Evolutionary conservation across 345 rosid genomes (phyloP), one percentile per base, ranked within the genome.

Genomic region (Eucalyptus leucophloia): DNA sequence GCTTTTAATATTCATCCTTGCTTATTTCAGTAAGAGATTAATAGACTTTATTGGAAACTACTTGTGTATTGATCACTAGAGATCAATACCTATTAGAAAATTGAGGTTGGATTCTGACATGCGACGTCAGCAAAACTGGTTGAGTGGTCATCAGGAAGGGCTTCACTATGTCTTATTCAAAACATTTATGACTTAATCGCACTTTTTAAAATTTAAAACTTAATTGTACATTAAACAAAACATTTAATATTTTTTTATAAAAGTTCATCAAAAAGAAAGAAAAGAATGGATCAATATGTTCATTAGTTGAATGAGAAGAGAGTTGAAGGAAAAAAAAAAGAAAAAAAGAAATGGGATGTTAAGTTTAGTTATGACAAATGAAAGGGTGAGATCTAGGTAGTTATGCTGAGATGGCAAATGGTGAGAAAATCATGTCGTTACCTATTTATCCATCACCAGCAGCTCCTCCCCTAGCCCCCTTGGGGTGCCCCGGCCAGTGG

Each of bases 161-260:
- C 28, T 24, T 24, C 62, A 56, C 30, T 24, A 5, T 0, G 0
- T 24, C 1, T 56, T 1, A 56, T 56, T 56, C 6, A 23, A 56
- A 0, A 56, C 0, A 0, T 2, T 56, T 56, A 24, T 24, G 12
- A 23, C 0, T 56, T 21, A 24, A 56, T 56, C 0, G 0, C 5
- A 56, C 0, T 56, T 56, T 56, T 24, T 1, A 9, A 56, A 23
- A 4, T 23, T 23, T 56, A 5, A 10, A 24, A 56, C 30, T 56
- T 56, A 1, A 56, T 23, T 2, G 30, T 56, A 4, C 12, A 0
- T 56, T 23, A 56, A 23, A 7, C 12, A 23, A 23, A 56, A 4
- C 0, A 0, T 21, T 23, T 23, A 56, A 21, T 6, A 56, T 1
- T 4, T 23, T 56, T 9, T 56, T 56, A 9, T 10, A 13, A 30